phyloP scores from a whole-genome alignment of 768 basidiomycete species.

The Boletus rubroflammeus region DNA sequence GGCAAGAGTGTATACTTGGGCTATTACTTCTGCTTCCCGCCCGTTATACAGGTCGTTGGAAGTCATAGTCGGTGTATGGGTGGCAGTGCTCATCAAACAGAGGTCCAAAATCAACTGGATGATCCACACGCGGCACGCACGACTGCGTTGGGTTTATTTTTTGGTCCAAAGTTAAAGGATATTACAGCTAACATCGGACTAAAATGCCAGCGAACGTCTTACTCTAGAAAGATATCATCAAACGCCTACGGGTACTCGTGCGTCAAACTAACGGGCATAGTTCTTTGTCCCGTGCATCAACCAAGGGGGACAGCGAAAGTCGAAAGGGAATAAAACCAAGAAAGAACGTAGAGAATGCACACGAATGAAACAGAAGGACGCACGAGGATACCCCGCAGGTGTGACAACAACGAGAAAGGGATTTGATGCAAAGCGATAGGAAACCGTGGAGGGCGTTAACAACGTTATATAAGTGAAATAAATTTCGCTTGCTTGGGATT shows the following conservation, averaged over 20 bases:
- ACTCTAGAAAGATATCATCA: constrained; percentile 25
- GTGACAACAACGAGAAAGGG: constrained; percentile 15
- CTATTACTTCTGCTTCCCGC: constrained; percentile 30
- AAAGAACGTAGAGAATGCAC: constrained; percentile 22
- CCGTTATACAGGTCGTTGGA: constrained; percentile 26
- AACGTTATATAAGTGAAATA: constrained; percentile 36
- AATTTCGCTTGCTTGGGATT: constrained; percentile 29
- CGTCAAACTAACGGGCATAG: constrained; percentile 11
- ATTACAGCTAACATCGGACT: constrained; percentile 32
- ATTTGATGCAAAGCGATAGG: constrained; percentile 24
- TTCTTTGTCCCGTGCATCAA: constrained; percentile 18
- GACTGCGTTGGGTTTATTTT: constrained; percentile 8
- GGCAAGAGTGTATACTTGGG: constrained; percentile 15
- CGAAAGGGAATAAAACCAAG: constrained; percentile 20
- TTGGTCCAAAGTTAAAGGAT: constrained; percentile 13
- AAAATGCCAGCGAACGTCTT: constrained; percentile 26
- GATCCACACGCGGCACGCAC: neutral
- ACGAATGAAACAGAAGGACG: constrained; percentile 9
- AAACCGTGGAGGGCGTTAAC: constrained; percentile 27
- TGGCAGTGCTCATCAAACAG: constrained; percentile 22
- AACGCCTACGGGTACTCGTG: constrained; percentile 16
- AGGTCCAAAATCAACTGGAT: neutral
- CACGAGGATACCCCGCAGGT: constrained; percentile 19
- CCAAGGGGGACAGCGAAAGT: constrained; percentile 3
- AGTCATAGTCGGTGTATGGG: constrained; percentile 8